Conservation (phyloP, 2,329 filamentous ascomycete genomes). For the Ophiostoma tasmaniense region DNA sequence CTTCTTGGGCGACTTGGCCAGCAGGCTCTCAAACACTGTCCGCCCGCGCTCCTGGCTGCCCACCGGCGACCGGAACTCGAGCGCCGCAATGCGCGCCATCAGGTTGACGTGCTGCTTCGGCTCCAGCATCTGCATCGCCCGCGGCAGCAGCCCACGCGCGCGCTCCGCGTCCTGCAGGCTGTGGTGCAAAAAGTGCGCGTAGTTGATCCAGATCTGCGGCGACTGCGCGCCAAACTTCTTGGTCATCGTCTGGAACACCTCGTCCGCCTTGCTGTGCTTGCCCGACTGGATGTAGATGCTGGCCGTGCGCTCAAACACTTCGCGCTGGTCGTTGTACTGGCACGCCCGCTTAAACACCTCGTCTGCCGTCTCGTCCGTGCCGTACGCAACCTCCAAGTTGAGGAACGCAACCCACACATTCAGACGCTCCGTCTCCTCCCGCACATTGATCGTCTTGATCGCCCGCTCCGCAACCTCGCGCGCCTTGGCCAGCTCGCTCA, state of each 20-base stretch:
- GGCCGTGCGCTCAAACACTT: conserved; percentile 79
- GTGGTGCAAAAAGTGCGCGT: conserved; percentile 84
- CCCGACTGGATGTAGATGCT: conserved; percentile 92
- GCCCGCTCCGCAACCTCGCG: conserved; percentile 85
- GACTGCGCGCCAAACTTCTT: conserved; percentile 82
- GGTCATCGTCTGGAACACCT: conserved; percentile 73
- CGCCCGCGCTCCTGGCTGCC: conserved; percentile 85
- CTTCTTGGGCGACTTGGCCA: conserved; percentile 79
- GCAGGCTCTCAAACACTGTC: conserved; percentile 84
- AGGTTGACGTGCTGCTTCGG: conserved; percentile 58
- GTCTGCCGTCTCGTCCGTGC: conserved; percentile 71
- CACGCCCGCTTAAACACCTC: conserved; percentile 86
- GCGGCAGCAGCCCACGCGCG: conserved; percentile 67
- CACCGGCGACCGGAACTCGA: conserved; percentile 79
- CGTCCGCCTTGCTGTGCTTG: conserved; percentile 81
- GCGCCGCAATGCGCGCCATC: conserved; percentile 78
- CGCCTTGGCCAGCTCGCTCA: conserved; percentile 81
- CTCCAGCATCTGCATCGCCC: conserved; percentile 77
- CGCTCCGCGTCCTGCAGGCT: conserved; percentile 61
- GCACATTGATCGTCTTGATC: conserved; percentile 80
- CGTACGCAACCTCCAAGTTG: conserved; percentile 88
- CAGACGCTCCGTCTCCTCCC: conserved; percentile 84
- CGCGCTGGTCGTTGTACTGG: conserved; percentile 85
- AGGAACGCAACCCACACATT: conserved; percentile 93
- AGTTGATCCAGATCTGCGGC: conserved; percentile 83